Evolutionary conservation across 129 eudicot genomes (phyloP), one percentile per base, ranked within the genome.

Genomic region (Glebionis coronaria): DNA sequence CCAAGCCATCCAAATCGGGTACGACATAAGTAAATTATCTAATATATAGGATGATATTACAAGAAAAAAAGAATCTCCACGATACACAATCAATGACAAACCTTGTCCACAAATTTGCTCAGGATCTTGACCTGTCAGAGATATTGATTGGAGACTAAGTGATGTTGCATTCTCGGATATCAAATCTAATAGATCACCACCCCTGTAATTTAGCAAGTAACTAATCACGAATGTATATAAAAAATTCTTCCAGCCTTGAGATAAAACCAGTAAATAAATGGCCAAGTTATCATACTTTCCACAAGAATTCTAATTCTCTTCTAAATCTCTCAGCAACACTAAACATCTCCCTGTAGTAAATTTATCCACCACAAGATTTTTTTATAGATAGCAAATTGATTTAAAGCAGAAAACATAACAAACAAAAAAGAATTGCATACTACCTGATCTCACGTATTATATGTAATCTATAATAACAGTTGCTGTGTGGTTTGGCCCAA

Each of bases 361-460:
- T 44, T 56, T 67, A 60, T 60, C 47, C 44, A 72, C 20, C 6
- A 44, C 54, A 35, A 67, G 58, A 9, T 42, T 59, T 14, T 52
- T 72, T 67, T 14, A 19, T 31, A 52, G 42, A 13, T 23, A 29
- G 42, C 35, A 4, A 29, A 20, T 18, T 3, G 3, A 44, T 15
- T 27, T 7, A 65, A 45, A 65, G 42, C 57, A 65, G 0, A 74
- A 56, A 19, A 8, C 44, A 67, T 57, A 10, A 40, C 71, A 49
- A 31, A 70, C 52, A 61, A 66, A 55, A 50, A 50, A 61, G 20
- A 47, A 69, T 44, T 12, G 60, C 51, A 71, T 42, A 27, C 45
- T 79, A 94, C 99, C 99, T 87, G 44, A 94, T 85, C 63, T 87
- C 90, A 55, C n/a, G n/a, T n/a, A n/a, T n/a, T n/a, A n/a, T n/a